These are phyloP conservation scores for Hypholoma sublateritium DNA, from an alignment of 768 basidiomycete species.

Conservation along the genomic window DNA sequence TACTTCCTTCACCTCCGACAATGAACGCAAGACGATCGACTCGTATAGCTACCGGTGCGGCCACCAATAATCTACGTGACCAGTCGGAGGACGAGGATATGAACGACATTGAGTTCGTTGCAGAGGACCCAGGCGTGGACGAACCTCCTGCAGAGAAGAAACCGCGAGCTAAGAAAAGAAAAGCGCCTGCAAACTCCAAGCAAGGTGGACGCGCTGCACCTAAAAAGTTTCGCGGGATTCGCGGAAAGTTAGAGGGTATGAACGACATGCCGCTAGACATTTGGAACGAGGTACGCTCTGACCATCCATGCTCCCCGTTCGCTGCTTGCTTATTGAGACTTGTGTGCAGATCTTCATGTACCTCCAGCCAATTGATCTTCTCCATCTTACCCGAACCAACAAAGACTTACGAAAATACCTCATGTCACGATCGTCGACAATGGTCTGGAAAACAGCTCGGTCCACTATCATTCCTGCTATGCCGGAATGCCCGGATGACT, in stretches of 20 bases:
- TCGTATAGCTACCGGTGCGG: too few relatives aligned
- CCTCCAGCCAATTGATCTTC: conserved; percentile 34
- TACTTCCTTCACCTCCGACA: too few relatives aligned
- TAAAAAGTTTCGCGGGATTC: neutral
- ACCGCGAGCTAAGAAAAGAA: neutral
- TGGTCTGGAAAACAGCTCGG: conserved; percentile 36
- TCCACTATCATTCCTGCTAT: conserved; percentile 15
- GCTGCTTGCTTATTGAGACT: neutral
- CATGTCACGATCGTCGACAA: conserved; percentile 18
- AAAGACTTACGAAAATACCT: conserved; percentile 33
- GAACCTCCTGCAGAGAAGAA: neutral
- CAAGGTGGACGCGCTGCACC: neutral
- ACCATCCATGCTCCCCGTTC: neutral
- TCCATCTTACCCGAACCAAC: conserved; percentile 33
- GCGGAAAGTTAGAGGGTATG: neutral
- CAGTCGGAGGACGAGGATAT: neutral
- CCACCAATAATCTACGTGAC: too few relatives aligned
- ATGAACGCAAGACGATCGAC: too few relatives aligned
- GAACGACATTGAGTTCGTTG: neutral
- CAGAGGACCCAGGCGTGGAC: too few relatives aligned
- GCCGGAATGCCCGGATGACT: conserved; percentile 27
- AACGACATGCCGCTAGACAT: conserved; percentile 5
- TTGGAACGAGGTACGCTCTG: neutral
- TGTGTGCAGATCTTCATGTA: conserved; percentile 29
- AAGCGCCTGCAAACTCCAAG: neutral